Evolutionary conservation across 2,329 filamentous ascomycete genomes (phyloP).

Genomic region (Lasiodiplodia citricola): DNA sequence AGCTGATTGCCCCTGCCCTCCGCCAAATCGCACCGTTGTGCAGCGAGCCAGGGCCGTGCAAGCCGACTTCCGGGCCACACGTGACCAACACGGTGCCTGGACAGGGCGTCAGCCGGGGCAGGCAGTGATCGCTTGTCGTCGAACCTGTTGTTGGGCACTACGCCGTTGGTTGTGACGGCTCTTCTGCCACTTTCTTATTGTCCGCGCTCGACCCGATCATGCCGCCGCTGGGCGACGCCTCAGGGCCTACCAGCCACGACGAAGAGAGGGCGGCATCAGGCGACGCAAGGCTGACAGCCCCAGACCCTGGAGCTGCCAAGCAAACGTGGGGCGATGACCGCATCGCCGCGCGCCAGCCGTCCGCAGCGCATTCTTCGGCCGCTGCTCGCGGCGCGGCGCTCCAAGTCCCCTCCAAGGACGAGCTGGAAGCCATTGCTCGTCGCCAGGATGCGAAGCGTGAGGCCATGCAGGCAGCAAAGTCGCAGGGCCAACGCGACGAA

Average conservation of each 20-base stretch:
- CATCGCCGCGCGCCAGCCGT: constrained; percentile 3
- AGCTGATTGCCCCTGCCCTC: constrained; percentile 19
- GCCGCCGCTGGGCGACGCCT: not conserved
- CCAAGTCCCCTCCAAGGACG: constrained; percentile 21
- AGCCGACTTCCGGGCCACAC: constrained; percentile 16
- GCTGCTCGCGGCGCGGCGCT: constrained; percentile 5
- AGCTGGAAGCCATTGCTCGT: constrained; percentile 16
- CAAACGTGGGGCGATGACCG: not conserved
- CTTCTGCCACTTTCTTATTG: not conserved
- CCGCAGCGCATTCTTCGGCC: constrained; percentile 5
- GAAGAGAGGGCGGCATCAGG: not conserved
- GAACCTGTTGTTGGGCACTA: constrained; percentile 7
- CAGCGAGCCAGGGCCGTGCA: constrained; percentile 1
- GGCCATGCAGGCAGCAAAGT: constrained; percentile 6
- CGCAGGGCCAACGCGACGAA: not conserved
- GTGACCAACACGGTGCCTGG: constrained; percentile 5
- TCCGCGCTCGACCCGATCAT: not conserved
- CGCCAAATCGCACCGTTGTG: constrained; percentile 9
- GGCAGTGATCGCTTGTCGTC: constrained; percentile 12
- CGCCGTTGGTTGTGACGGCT: not conserved
- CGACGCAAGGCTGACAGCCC: constrained; percentile 11
- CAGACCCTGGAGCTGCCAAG: constrained; percentile 20
- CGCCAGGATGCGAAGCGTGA: constrained; percentile 25
- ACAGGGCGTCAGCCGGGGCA: constrained; percentile 15
- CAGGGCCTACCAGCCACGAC: not conserved